Evolutionary conservation across 768 basidiomycete species (phyloP), one percentile per base, ranked within the genome.

Genomic region (Dentipellis sp.): DNA sequence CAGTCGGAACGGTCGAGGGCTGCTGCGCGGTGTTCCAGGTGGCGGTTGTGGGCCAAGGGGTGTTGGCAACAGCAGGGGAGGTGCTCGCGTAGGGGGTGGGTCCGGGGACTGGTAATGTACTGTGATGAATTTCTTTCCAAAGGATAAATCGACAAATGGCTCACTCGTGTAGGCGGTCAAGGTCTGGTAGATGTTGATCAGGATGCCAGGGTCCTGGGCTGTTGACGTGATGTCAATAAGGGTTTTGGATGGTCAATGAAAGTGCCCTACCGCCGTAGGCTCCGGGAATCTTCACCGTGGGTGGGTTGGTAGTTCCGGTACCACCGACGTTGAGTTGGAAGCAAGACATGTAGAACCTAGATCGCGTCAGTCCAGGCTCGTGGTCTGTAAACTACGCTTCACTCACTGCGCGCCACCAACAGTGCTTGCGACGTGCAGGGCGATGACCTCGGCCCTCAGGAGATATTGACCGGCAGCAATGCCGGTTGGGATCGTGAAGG

Each of bases 391-490:
- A 38, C n/a, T n/a, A 7, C 46, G 11, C 2, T 45, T 0, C 11
- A 62, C 69, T 58, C 57, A 71, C 69, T 75, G 82, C 67, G 81
- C 66, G 37, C 71, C 72, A 22, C 63, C 59, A 10, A 60, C 39
- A 56, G 71, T 56, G 61, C 78, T 76, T 52, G 82, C 81, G 48
- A 81, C 81, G 62, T 77, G 77, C 21, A 78, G 71, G 55, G 75
- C 75, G 59, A 75, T 76, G 50, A 75, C 75, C 63, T 78, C 76
- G 23, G 76, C 74, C 50, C 75, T 78, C 60, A 83, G 75, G 34
- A 76, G 68, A 60, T 77, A 78, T 60, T 77, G 66, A 10, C 76
- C 76, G 40, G 74, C 69, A 3, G 71, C 70, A 57, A 78, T 71
- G 53, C 66, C 67, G 1, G 59, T 46, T 10, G 77, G 77, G 34